Base-by-base conservation (phyloP, 202 grass and related monocot species). In the Elaeis oleifera region DNA sequence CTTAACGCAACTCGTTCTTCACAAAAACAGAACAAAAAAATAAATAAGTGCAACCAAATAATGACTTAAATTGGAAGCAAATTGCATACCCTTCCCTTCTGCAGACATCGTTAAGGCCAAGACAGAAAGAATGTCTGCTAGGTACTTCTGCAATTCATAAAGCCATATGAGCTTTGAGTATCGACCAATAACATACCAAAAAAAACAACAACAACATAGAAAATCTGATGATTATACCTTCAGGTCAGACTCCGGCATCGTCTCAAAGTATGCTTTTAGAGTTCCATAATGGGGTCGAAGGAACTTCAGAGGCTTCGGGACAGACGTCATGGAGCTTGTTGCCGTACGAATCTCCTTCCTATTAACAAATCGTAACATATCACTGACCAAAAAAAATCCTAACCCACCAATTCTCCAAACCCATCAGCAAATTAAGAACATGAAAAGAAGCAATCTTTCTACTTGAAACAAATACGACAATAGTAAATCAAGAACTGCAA, bases 271-370 rank as follows among this genome's bases (percentile, higher is more conserved):
- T 3, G 77, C 53, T 60, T 99, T 99, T 8, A 99, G 85, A 58
- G 82, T 82, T 60, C 88, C 88, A 71, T 94, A 99, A 60, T 99
- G 95, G 2, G 95, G 85, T 18, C 95, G 85, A 8, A 99, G 89
- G 78, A 99, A 99, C 31, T 99, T 99, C 23, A 99, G 78, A 17
- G 95, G 95, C 73, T 99, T 99, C 3, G 95, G 95, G 16, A 99
- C 95, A 24, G 95, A 99, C 0, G 95, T 99, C 95, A 99, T 99
- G 0, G 95, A 99, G 49, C 95, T 99, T 5, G 95, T 99, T 18
- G 95, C 85, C 0, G 95, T 89, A n/a, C 88, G 74, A 59, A 99
- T 99, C 73, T 99, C 95, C 72, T 90, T 80, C 83, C 95, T 99
- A 60, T 31, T 18, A 59, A n/a, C 1, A 53, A 19, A 23, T 17